phyloP scores from a whole-genome alignment of 129 eudicot species.

The Helichrysum umbraculigerum region DNA sequence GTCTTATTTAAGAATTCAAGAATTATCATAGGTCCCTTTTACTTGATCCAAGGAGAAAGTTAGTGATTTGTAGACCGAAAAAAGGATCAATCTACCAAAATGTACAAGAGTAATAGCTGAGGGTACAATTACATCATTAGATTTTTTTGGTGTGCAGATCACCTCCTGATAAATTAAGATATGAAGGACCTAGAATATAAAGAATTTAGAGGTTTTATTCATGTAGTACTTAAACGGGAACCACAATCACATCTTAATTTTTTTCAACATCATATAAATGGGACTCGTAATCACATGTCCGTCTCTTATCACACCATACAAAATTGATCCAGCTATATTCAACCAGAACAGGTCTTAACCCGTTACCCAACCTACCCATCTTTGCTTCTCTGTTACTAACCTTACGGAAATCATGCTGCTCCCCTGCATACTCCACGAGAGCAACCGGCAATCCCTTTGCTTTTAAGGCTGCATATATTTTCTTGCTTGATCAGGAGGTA shows the following conservation, averaged over 20 bases:
- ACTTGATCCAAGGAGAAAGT: not conserved
- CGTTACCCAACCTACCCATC: not conserved
- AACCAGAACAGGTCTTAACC: not conserved
- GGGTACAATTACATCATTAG: not conserved
- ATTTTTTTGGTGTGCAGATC: not conserved
- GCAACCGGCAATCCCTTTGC: slow-evolving; percentile 92
- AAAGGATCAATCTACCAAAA: not conserved
- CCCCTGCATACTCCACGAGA: slow-evolving; percentile 96
- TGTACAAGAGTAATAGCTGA: not conserved
- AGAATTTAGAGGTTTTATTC: not conserved
- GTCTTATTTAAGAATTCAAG: not conserved
- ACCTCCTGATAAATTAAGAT: not conserved
- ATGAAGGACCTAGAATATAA: not conserved
- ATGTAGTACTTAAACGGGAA: not conserved
- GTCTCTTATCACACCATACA: slow-evolving; percentile 3
- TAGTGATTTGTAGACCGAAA: not conserved
- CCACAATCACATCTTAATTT: not conserved
- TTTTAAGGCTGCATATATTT: slow-evolving; percentile 79
- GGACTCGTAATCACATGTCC: not conserved
- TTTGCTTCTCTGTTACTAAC: slow-evolving; percentile 34
- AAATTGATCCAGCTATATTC: not conserved
- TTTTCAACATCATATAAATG: not conserved
- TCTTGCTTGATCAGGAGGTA: slow-evolving; percentile 87
- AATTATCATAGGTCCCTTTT: too few species aligned
- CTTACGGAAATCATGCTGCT: slow-evolving; percentile 98